Base-by-base conservation (phyloP, 345 rosid species). In the Populus pruinosa region DNA sequence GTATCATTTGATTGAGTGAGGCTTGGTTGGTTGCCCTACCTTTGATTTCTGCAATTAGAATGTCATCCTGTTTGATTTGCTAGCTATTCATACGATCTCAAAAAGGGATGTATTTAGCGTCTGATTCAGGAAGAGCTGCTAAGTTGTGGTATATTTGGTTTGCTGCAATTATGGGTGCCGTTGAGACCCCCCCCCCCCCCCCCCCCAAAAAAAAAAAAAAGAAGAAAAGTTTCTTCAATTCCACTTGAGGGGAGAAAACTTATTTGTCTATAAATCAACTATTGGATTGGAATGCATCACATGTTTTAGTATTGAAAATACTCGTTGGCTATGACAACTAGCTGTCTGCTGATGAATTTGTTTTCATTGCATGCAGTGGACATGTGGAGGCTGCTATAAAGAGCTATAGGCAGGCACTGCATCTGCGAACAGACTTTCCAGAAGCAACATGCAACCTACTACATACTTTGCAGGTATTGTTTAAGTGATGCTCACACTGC, bases 401-500 rank as follows among this genome's bases (percentile, higher is more conserved):
- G 69, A 96, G 97, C 87, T 96, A 96, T 82, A 89, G 89, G 79
- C 95, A 96, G 83, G 98, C 99, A 56, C 79, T 96, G 83, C 75
- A 75, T 59, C 87, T 96, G 56, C 91, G 99, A 43, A 85, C 97
- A 11, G 99, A 96, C 76, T 96, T 96, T 74, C 99, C 99, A 56
- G 99, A 96, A 86, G 99, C 97, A 55, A 96, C 97, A 8, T 96
- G 98, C 87, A 96, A 96, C 82, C 97, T 96, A 82, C 84, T 94
- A 49, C 99, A 96, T 81, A 94, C 99, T 39, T 82, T 96, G 66
- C 97, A 92, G 94, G 99, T 93, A 87, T 36, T 4, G 23, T 47
- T 66, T 35, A 62, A 56, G 41, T n/a, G 64, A 23, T 59, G 29
- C 64, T 59, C 27, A n/a, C 9, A 9, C 29, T 8, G 63, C 5